phyloP scores from a whole-genome alignment of 1,284 basidiomycete genomes.

The Trametes sp. region DNA sequence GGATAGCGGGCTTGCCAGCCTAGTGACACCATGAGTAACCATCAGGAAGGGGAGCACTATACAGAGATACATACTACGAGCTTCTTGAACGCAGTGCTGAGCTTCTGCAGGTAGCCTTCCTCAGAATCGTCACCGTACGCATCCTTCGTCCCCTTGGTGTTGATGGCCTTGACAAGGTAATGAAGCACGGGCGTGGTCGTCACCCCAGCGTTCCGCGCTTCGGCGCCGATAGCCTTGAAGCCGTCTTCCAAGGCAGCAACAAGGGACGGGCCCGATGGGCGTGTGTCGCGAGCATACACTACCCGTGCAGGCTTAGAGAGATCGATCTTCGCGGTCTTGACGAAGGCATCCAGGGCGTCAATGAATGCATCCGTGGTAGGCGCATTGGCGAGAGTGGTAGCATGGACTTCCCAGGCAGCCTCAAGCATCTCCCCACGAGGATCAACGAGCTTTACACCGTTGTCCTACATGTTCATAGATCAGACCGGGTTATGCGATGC shows the following conservation, averaged over 20 bases:
- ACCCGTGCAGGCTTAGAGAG: constrained; percentile 81
- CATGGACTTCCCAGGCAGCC: constrained; percentile 90
- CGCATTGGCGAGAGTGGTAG: constrained; percentile 92
- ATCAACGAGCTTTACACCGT: constrained; percentile 98
- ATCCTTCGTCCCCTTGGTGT: constrained; percentile 81
- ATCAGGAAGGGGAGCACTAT: not conserved
- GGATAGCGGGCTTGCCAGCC: constrained; percentile 66
- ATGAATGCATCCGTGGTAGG: constrained; percentile 77
- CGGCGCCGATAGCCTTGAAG: constrained; percentile 72
- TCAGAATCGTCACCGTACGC: constrained; percentile 86
- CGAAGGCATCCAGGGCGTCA: constrained; percentile 68
- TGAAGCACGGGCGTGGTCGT: constrained; percentile 97
- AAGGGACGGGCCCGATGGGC: constrained; percentile 88
- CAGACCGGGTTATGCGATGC: not conserved
- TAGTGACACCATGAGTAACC: constrained; percentile 37
- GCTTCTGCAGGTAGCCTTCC: constrained; percentile 89
- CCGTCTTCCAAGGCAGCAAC: constrained; percentile 87
- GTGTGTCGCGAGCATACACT: constrained; percentile 93
- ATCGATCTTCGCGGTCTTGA: constrained; percentile 80
- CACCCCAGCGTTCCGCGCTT: constrained; percentile 78
- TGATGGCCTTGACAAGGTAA: constrained; percentile 92
- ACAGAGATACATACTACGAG: constrained; percentile 78
- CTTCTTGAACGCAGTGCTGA: constrained; percentile 86
- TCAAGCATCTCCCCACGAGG: constrained; percentile 99
- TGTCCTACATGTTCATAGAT: constrained; percentile 70